Conservation (phyloP, 805 yeast species). For the Yarrowia deformans region DNA sequence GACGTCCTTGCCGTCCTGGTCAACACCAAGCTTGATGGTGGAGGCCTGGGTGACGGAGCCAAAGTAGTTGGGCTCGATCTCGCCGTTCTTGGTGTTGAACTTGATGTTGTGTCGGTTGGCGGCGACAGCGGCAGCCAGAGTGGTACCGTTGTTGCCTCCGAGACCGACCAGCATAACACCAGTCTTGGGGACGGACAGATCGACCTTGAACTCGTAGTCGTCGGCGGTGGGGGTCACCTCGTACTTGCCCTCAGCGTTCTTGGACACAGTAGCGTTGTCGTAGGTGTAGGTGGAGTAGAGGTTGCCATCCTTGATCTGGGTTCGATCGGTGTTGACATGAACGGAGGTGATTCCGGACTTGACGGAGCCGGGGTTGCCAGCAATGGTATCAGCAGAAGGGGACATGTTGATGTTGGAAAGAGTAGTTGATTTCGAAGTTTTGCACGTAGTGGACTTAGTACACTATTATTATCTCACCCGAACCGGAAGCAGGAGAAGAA, state of each 20-base stretch:
- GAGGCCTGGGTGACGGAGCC: conserved; percentile 96
- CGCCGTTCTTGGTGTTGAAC: conserved; percentile 84
- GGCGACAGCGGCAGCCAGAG: conserved; percentile 80
- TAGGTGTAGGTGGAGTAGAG: conserved; percentile 67
- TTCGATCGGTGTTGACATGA: conserved; percentile 63
- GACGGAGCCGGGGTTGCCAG: conserved; percentile 48
- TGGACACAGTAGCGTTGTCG: conserved; percentile 76
- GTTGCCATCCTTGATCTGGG: conserved; percentile 58
- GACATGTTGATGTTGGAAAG: conserved; percentile 45
- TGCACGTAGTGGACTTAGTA: conserved; percentile 34
- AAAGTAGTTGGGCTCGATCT: conserved; percentile 77
- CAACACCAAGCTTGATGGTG: conserved; percentile 88
- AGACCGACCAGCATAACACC: conserved; percentile 92
- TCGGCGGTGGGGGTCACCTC: conserved; percentile 72
- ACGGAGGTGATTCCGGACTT: conserved; percentile 56
- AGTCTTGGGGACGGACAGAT: conserved; percentile 78
- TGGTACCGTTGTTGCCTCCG: conserved; percentile 97
- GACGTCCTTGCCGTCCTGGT: conserved; percentile 79
- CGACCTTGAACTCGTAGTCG: conserved; percentile 86
- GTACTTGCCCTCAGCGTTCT: conserved; percentile 57
- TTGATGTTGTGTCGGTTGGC: conserved; percentile 82
- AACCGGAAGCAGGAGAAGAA: conserved; percentile 52
- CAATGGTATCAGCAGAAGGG: conserved; percentile 45
- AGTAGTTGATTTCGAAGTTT: conserved; percentile 24
- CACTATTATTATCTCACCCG: conserved; percentile 52